phyloP scores from a whole-genome alignment of 148 eudicot species.

The Rhododendron simsii region DNA sequence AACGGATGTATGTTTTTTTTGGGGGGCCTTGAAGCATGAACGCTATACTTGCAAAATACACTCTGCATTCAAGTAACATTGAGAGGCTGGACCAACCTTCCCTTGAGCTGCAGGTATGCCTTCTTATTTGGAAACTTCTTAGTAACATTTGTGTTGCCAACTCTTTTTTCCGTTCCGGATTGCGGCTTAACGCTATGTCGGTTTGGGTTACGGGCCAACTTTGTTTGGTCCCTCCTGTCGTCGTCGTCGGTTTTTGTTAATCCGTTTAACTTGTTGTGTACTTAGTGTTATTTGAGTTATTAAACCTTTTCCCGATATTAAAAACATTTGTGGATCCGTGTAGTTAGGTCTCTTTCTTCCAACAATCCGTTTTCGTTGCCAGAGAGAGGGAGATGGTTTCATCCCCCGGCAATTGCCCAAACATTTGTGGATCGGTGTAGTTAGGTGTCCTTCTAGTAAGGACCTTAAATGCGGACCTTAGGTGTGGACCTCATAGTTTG shows the following conservation, averaged over 20 bases:
- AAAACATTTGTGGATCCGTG: neutral
- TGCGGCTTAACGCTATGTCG: no score
- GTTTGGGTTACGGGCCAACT: no score
- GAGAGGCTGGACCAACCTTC: constrained; percentile 26
- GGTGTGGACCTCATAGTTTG: no score
- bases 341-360: neutral
- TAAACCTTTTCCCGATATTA: no score
- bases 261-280: no score
- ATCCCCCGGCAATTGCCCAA: no score
- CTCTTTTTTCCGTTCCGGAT: neutral
- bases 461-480: no score
- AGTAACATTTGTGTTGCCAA: neutral
- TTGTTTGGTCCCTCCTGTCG: no score
- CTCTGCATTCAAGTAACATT: constrained; percentile 29
- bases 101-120: constrained; percentile 42
- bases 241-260: no score
- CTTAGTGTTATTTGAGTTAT: no score
- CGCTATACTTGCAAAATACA: constrained; percentile 42
- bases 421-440: no score
- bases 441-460: no score
- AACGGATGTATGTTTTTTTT: neutral
- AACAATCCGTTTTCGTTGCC: neutral
- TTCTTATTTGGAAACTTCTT: neutral
- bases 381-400: neutral
- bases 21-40: constrained; percentile 42